Percentiles rank a stretch among this genome's conserved stretches.
These are phyloP conservation scores for Podospora pseudopauciseta DNA, from an alignment of 495 filamentous ascomycete species.

Conservation along the genomic window DNA sequence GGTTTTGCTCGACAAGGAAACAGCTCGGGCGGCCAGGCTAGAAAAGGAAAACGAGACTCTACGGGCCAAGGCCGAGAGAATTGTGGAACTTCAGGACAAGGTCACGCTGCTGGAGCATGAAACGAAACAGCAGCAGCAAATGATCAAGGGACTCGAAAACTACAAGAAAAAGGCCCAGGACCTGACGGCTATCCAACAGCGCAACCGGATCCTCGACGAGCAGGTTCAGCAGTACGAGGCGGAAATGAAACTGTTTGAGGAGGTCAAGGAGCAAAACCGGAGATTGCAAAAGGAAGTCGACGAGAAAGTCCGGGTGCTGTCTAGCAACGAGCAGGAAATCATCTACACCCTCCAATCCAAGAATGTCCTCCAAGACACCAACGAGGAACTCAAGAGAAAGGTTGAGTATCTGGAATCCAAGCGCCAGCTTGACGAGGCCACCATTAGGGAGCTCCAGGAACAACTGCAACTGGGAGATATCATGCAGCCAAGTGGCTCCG, in stretches of 20 bases:
- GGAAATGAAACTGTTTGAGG: slow-evolving; percentile 62
- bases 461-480: slow-evolving; percentile 38
- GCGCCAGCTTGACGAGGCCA: slow-evolving; percentile 36
- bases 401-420: slow-evolving; percentile 36
- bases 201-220: slow-evolving; percentile 48
- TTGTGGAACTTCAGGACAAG: slow-evolving; percentile 49
- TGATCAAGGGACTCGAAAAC: slow-evolving; percentile 72
- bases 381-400: slow-evolving; percentile 31
- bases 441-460: slow-evolving; percentile 46
- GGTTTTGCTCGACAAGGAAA: slow-evolving; percentile 37
- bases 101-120: slow-evolving; percentile 66
- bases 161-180: slow-evolving; percentile 72
- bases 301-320: slow-evolving; percentile 33
- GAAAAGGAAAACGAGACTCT: slow-evolving; percentile 46
- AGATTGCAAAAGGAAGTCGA: slow-evolving; percentile 49
- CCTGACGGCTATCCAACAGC: slow-evolving; percentile 37
- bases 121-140: slow-evolving; percentile 70
- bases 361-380: slow-evolving; percentile 32
- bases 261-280: slow-evolving; percentile 54
- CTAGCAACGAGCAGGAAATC: slow-evolving; percentile 43
- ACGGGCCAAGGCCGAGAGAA: slow-evolving; percentile 40
- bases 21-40: slow-evolving; percentile 26
- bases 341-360: slow-evolving; percentile 38
- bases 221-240: slow-evolving; percentile 54
- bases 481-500: slow-evolving; percentile 17